phyloP scores from a whole-genome alignment of 2,329 filamentous ascomycete genomes.

The Colletotrichum sp. region DNA sequence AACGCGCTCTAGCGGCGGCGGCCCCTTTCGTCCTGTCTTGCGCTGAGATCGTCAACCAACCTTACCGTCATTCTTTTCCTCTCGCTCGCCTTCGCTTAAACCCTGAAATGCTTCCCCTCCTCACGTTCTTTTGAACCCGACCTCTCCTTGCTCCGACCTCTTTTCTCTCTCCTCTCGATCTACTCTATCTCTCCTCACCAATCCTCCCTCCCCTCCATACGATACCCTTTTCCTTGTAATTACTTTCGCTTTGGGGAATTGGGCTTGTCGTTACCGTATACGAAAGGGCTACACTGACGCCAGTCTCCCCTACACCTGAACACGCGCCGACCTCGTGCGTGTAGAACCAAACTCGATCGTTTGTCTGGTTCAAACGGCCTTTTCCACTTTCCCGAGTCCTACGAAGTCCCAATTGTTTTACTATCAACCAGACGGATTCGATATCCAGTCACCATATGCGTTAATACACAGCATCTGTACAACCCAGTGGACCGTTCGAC shows the following conservation, averaged over 20 bases:
- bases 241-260: conserved; percentile 6
- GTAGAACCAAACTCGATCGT: conserved; percentile 4
- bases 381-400: neutral
- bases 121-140: conserved; percentile 19
- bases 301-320: neutral
- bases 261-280: conserved; percentile 1
- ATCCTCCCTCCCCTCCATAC: neutral
- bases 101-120: conserved; percentile 20
- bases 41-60: conserved; percentile 3
- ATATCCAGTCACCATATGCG: conserved; percentile 10
- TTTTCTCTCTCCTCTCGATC: conserved; percentile 2
- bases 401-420: neutral
- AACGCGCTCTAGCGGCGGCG: conserved; percentile 10
- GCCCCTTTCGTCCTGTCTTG: conserved; percentile 18
- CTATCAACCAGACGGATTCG: conserved; percentile 11
- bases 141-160: conserved; percentile 9
- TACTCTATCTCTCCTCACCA: neutral
- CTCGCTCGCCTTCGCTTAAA: conserved; percentile 14
- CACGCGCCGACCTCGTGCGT: neutral
- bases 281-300: neutral
- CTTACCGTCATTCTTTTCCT: conserved; percentile 8
- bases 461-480: conserved; percentile 2
- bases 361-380: neutral
- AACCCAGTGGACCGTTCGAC: neutral
- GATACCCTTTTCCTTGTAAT: conserved; percentile 23